A percentile compares a stretch with the other conserved stretches of the same genome.
These are phyloP conservation scores for Comarum palustre DNA, from an alignment of 306 rosid genomes.

Conservation along the genomic window DNA sequence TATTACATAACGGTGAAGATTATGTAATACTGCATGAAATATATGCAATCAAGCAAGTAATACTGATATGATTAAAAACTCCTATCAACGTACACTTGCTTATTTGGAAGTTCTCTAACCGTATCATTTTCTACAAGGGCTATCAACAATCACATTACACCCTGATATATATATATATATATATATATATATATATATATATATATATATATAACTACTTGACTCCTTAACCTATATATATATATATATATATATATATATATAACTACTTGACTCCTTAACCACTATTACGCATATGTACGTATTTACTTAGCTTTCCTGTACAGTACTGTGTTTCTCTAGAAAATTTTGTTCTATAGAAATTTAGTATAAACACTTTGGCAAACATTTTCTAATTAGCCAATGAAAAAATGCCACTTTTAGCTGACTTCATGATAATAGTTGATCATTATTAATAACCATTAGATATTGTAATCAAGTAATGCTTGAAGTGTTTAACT, in stretches of 20 bases:
- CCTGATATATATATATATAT: conserved; percentile 1
- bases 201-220: not conserved
- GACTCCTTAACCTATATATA: conserved; percentile 4
- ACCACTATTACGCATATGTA: not conserved
- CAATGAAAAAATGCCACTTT: not conserved
- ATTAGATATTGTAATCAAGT: not conserved
- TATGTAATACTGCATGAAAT: conserved; percentile 11
- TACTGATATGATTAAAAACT: conserved; percentile 2
- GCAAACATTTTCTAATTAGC: not conserved
- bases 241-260: not conserved
- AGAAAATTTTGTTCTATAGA: not conserved
- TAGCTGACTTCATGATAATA: not conserved
- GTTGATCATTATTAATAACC: not conserved
- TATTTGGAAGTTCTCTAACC: conserved; percentile 1
- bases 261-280: not conserved
- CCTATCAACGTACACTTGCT: no score
- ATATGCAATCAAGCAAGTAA: not conserved
- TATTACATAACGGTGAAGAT: no score
- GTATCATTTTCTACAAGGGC: not conserved
- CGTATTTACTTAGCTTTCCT: not conserved
- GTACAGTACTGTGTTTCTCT: not conserved
- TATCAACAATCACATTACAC: conserved; percentile 7
- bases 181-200: not conserved
- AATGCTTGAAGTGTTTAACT: not conserved
- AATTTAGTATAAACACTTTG: not conserved